phyloP scores from a whole-genome alignment of 768 basidiomycete species.

The Lentinula guzmanii region DNA sequence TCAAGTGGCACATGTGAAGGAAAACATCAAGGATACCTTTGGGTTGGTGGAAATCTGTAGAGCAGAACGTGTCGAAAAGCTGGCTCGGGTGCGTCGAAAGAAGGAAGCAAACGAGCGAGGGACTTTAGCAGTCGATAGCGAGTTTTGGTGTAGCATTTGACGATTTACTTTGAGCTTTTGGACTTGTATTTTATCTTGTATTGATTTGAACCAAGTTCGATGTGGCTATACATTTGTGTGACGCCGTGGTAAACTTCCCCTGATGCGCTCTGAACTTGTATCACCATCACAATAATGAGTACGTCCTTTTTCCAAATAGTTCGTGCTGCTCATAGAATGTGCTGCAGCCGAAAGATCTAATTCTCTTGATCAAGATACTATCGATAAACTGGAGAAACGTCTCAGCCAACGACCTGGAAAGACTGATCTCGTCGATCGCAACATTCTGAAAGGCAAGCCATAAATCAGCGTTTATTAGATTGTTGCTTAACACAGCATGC shows the following conservation, averaged over 20 bases:
- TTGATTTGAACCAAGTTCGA: neutral
- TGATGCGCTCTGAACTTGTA: neutral
- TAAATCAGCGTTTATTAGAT: neutral
- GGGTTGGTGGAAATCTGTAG: slow-evolving; percentile 15
- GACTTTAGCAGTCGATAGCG: slow-evolving; percentile 8
- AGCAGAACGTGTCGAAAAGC: slow-evolving; percentile 10
- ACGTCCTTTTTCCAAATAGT: neutral
- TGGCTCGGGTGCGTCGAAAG: neutral
- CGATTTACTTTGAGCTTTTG: slow-evolving; percentile 5
- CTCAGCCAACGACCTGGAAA: slow-evolving; percentile 52
- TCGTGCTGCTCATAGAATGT: neutral
- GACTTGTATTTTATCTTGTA: neutral
- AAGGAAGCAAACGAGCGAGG: neutral
- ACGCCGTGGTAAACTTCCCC: neutral
- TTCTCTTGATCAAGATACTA: slow-evolving; percentile 20
- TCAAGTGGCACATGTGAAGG: slow-evolving; percentile 17
- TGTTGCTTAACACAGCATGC: neutral
- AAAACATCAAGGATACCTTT: slow-evolving; percentile 16
- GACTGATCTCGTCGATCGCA: slow-evolving; percentile 56
- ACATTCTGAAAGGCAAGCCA: slow-evolving; percentile 59
- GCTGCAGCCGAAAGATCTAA: slow-evolving; percentile 6
- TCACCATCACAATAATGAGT: slow-evolving; percentile 16
- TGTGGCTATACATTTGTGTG: neutral
- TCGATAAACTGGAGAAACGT: slow-evolving; percentile 45
- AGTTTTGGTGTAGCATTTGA: slow-evolving; percentile 9